Evolutionary conservation across 2,329 filamentous ascomycete genomes (phyloP).

Genomic region (Phialophora chinensis): DNA sequence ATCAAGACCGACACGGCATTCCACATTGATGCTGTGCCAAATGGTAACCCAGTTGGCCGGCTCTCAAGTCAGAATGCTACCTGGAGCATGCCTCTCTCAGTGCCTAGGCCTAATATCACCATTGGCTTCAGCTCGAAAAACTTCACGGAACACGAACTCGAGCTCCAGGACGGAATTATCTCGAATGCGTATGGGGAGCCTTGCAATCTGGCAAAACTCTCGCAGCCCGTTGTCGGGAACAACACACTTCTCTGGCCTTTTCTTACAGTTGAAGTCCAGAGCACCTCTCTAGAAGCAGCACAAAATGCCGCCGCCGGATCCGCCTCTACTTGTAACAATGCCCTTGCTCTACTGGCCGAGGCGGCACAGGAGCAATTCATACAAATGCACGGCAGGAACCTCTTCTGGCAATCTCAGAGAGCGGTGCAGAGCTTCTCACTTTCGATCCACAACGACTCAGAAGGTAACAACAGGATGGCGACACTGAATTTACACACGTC

Average conservation of each 20-base stretch:
- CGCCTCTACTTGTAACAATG: slow-evolving; percentile 33
- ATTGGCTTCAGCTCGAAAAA: slow-evolving; percentile 29
- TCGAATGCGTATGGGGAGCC: slow-evolving; percentile 25
- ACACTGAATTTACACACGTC: slow-evolving; percentile 28
- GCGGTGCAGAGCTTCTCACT: slow-evolving; percentile 30
- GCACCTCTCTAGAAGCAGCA: slow-evolving; percentile 21
- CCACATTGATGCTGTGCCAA: slow-evolving; percentile 31
- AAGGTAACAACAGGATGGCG: slow-evolving; percentile 19
- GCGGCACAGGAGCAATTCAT: slow-evolving; percentile 23
- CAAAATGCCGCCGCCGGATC: slow-evolving; percentile 30
- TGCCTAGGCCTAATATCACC: slow-evolving; percentile 29
- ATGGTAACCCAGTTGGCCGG: slow-evolving; percentile 2
- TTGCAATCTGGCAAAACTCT: slow-evolving; percentile 32
- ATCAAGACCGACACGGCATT: slow-evolving; percentile 20
- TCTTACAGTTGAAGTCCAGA: slow-evolving; percentile 31
- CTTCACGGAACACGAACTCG: slow-evolving; percentile 26
- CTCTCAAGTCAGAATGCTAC: slow-evolving; percentile 8
- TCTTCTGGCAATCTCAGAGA: slow-evolving; percentile 22
- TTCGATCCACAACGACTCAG: slow-evolving; percentile 21
- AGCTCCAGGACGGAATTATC: slow-evolving; percentile 34
- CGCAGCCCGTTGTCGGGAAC: slow-evolving; percentile 24
- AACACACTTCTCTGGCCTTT: slow-evolving; percentile 33
- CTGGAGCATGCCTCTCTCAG: slow-evolving; percentile 28
- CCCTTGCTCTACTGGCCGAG: slow-evolving; percentile 24
- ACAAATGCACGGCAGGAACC: slow-evolving; percentile 15